A percentile compares a stretch with the other conserved stretches of the same genome.
These are phyloP conservation scores for Babesia sp. DNA, from an alignment of 169 alveolate species.

Conservation along the genomic window DNA sequence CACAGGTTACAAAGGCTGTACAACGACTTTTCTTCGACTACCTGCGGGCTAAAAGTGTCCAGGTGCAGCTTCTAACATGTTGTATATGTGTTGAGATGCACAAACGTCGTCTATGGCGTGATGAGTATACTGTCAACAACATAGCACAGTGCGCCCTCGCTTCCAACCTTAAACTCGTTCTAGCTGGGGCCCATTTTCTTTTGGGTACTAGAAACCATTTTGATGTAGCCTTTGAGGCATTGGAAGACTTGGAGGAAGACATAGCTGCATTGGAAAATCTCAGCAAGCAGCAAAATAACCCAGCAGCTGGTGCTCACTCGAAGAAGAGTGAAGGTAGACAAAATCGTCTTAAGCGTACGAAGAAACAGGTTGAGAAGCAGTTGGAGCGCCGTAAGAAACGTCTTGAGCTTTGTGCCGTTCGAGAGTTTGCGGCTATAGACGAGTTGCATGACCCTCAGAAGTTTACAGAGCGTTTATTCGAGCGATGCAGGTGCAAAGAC, in stretches of 20 bases:
- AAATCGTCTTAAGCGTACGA: constrained; percentile 17
- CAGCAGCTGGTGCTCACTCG: constrained; percentile 3
- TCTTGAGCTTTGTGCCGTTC: constrained; percentile 11
- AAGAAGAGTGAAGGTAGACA: constrained; percentile 34
- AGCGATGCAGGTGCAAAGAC: constrained; percentile 33
- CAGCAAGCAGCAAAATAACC: constrained; percentile 7
- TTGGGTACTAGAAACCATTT: constrained; percentile 53
- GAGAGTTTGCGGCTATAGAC: constrained; percentile 30
- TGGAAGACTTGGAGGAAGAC: constrained; percentile 18
- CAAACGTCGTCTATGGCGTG: constrained; percentile 66
- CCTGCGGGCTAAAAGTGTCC: constrained; percentile 5
- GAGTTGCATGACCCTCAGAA: constrained; percentile 48
- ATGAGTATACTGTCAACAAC: constrained; percentile 59
- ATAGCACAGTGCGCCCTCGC: constrained; percentile 62
- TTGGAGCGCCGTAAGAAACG: constrained; percentile 26
- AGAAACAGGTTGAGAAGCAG: constrained; percentile 19
- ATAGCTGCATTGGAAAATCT: constrained; percentile 12
- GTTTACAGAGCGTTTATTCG: constrained; percentile 36
- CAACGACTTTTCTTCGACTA: constrained; percentile 27
- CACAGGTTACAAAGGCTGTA: constrained; percentile 5
- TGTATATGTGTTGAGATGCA: constrained; percentile 70
- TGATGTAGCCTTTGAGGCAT: constrained; percentile 48
- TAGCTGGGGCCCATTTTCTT: constrained; percentile 53
- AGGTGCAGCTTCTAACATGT: constrained; percentile 56
- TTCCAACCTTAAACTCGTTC: constrained; percentile 25